Conservation (phyloP, 495 filamentous ascomycete genomes). For the Penicillium subrubescens region DNA sequence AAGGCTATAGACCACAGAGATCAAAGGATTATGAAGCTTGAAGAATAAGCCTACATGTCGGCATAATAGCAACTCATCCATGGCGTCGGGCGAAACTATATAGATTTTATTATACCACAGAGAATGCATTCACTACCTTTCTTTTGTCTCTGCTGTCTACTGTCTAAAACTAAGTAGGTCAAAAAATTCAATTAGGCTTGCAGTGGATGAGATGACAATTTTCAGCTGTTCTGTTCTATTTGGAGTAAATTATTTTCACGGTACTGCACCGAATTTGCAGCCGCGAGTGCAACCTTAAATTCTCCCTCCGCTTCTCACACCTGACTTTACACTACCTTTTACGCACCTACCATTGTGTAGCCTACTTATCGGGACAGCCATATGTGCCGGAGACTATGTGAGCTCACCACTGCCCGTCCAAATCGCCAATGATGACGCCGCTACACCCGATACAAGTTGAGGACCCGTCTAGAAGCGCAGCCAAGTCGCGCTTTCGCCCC, state of each 20-base stretch:
- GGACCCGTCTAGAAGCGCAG: neutral
- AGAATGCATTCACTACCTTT: neutral
- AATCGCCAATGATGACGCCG: neutral
- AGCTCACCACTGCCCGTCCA: neutral
- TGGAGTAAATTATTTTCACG: neutral
- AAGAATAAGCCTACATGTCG: neutral
- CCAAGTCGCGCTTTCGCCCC: neutral
- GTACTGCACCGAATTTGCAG: neutral
- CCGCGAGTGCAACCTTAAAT: neutral
- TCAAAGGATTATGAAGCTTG: neutral
- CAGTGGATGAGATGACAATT: neutral
- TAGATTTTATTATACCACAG: neutral
- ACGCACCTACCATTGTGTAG: neutral
- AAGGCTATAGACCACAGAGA: neutral
- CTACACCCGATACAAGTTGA: neutral
- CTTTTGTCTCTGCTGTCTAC: neutral
- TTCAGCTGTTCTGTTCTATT: neutral
- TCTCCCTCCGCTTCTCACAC: neutral
- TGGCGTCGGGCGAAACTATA: neutral
- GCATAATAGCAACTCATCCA: neutral
- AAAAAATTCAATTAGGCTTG: neutral
- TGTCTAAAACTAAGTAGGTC: neutral
- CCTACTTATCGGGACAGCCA: neutral
- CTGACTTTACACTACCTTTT: neutral
- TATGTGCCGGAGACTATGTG: neutral